phyloP scores from a whole-genome alignment of 2,329 filamentous ascomycete genomes.

The Beauveria medogensis region DNA sequence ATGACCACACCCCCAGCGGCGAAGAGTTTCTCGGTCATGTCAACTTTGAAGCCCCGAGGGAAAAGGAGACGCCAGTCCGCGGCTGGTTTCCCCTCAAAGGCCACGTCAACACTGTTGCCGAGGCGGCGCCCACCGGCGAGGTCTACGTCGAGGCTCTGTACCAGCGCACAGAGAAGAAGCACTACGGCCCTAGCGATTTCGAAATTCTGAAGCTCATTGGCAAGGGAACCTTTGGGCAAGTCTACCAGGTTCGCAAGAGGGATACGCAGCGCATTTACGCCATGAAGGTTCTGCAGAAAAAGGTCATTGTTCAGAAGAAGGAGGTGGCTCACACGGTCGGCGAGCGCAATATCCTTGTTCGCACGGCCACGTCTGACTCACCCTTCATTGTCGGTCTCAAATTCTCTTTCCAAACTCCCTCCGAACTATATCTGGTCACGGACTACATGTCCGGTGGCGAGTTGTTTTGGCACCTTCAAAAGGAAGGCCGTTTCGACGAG shows the following conservation, averaged over 20 bases:
- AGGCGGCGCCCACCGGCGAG: slow-evolving; percentile 75
- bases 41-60: slow-evolving; percentile 61
- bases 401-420: slow-evolving; percentile 96
- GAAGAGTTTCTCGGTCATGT: slow-evolving; percentile 92
- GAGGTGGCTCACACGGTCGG: slow-evolving; percentile 96
- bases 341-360: slow-evolving; percentile 92
- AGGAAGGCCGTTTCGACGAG: slow-evolving; percentile 92
- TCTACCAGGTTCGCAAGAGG: slow-evolving; percentile 96
- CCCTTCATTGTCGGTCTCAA: slow-evolving; percentile 97
- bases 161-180: slow-evolving; percentile 79
- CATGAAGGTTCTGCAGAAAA: slow-evolving; percentile 99
- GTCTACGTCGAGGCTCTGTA: slow-evolving; percentile 82
- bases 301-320: slow-evolving; percentile 99
- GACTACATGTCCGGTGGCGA: slow-evolving; percentile 99
- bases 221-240: slow-evolving; percentile 96
- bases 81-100: slow-evolving; percentile 81
- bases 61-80: slow-evolving; percentile 62
- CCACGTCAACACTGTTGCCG: slow-evolving; percentile 60
- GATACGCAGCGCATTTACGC: slow-evolving; percentile 94
- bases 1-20: slow-evolving; percentile 69
- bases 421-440: slow-evolving; percentile 94
- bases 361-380: slow-evolving; percentile 90
- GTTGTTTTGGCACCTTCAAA: slow-evolving; percentile 97
- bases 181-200: slow-evolving; percentile 92
- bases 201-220: slow-evolving; percentile 93